Base-by-base conservation (phyloP, 352 stramenopile genomes). In the Bremia lactucae region DNA sequence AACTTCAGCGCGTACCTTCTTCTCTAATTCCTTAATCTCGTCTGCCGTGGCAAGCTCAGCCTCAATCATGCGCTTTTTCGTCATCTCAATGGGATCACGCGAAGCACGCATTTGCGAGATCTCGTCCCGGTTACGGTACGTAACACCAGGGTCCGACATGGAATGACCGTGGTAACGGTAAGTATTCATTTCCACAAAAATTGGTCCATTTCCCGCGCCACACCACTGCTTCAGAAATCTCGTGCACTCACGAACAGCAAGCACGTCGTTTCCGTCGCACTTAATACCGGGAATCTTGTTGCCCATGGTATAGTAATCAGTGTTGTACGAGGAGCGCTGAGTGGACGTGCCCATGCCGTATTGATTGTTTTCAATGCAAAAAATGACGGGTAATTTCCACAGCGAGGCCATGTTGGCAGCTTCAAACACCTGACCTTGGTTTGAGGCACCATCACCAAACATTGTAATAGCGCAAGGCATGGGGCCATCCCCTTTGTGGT, bases 311-410 rank as follows among this genome's bases (percentile, higher is more conserved):
- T 99, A 99, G 83, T 99, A 99, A 42, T 98, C 92, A 31, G 74
- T 87, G 73, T 98, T 98, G 45, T 69, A 92, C 31, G 91, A 97
- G 53, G 96, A 97, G 50, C 96, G 87, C 59, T 98, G 82, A 37
- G 94, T 94, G 40, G 88, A 98, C 22, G 96, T 99, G 53, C 97
- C 97, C 97, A 99, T 99, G 55, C 96, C 96, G 72, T 99, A 99
- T 58, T 98, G 94, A 82, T 99, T 99, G 84, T 99, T 99, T 71
- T 99, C 97, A 69, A 98, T 98, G 63, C 95, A 98, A 64, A 98
- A 99, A 59, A 99, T 98, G 56, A 96, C 86, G 9, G 97, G 97
- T 31, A 99, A 72, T 59, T 98, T 97, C 95, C 96, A 99, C 34
- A 99, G 70, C 46, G 77, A 83, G 7, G 92, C 85, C 95, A 99